A percentile compares a stretch with the other conserved stretches of the same genome.
phyloP scores from a whole-genome alignment of 83 land plant genomes.

The Picea mariana region DNA sequence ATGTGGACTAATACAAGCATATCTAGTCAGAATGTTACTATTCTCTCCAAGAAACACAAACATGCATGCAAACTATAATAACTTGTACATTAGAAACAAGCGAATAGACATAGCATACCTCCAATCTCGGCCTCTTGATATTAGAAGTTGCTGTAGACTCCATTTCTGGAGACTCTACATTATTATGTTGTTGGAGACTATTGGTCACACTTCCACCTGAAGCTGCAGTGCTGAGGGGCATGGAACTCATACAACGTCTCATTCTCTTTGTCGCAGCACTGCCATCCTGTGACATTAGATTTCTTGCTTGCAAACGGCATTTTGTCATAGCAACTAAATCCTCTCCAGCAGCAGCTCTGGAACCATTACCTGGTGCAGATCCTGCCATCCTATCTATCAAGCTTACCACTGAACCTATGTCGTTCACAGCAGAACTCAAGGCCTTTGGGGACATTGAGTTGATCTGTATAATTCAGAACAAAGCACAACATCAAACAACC shows the following conservation, averaged over 20 bases:
- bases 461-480: slow-evolving; percentile 35
- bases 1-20: no score
- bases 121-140: slow-evolving; percentile 25
- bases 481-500: not conserved
- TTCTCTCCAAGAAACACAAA: no score
- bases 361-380: slow-evolving; percentile 71
- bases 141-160: slow-evolving; percentile 42
- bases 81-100: no score
- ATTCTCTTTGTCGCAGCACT: slow-evolving; percentile 30
- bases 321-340: slow-evolving; percentile 64
- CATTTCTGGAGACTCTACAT: slow-evolving; percentile 35
- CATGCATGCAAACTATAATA: no score
- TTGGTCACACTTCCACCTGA: slow-evolving; percentile 45
- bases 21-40: no score
- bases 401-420: slow-evolving; percentile 55
- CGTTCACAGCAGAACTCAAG: slow-evolving; percentile 45
- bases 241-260: slow-evolving; percentile 52
- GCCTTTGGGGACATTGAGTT: slow-evolving; percentile 35
- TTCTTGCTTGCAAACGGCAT: slow-evolving; percentile 50
- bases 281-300: slow-evolving; percentile 46
- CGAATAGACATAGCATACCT: no score
- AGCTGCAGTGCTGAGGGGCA: slow-evolving; percentile 51
- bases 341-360: slow-evolving; percentile 66
- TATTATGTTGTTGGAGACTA: slow-evolving; percentile 29
- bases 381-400: slow-evolving; percentile 58